These are phyloP conservation scores for Smithsoniella earleae DNA, from an alignment of 163 green algal genomes.

Conservation along the genomic window DNA sequence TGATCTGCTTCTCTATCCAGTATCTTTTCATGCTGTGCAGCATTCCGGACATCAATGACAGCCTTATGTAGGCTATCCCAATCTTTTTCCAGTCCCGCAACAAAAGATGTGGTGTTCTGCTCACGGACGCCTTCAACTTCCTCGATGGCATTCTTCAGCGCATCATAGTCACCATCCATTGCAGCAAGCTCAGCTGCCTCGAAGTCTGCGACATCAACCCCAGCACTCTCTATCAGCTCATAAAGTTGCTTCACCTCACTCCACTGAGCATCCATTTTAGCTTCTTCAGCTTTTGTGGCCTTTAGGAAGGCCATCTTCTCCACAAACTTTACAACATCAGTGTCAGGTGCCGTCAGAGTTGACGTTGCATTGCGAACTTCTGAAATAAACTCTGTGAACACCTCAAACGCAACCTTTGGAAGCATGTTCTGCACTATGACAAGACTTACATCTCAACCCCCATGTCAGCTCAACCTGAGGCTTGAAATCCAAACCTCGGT, in stretches of 20 bases:
- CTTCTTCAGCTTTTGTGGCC: conserved; percentile 36
- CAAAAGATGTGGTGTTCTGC: conserved; percentile 58
- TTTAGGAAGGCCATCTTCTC: conserved; percentile 58
- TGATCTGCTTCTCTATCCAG: conserved; percentile 46
- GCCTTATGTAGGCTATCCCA: conserved; percentile 45
- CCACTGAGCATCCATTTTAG: conserved; percentile 41
- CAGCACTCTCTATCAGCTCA: conserved; percentile 62
- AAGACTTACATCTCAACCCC: too few relatives aligned
- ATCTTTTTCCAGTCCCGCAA: conserved; percentile 52
- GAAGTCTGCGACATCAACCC: conserved; percentile 52
- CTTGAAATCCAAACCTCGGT: too few relatives aligned
- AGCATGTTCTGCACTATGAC: conserved; percentile 16
- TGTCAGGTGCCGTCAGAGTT: conserved; percentile 38
- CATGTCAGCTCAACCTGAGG: too few relatives aligned
- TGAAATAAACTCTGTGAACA: conserved; percentile 60
- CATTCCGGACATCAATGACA: conserved; percentile 43
- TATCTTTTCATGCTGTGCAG: conserved; percentile 64
- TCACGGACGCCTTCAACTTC: conserved; percentile 54
- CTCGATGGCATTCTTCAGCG: conserved; percentile 55
- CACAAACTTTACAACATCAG: conserved; percentile 62
- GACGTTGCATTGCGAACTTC: conserved; percentile 52
- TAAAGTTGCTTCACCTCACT: conserved; percentile 60
- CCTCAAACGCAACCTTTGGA: conserved; percentile 27
- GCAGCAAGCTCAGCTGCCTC: conserved; percentile 61
- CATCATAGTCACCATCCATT: conserved; percentile 52